Evolutionary conservation across 257 asterid species (phyloP).

Genomic region (Paulownia fortunei): DNA sequence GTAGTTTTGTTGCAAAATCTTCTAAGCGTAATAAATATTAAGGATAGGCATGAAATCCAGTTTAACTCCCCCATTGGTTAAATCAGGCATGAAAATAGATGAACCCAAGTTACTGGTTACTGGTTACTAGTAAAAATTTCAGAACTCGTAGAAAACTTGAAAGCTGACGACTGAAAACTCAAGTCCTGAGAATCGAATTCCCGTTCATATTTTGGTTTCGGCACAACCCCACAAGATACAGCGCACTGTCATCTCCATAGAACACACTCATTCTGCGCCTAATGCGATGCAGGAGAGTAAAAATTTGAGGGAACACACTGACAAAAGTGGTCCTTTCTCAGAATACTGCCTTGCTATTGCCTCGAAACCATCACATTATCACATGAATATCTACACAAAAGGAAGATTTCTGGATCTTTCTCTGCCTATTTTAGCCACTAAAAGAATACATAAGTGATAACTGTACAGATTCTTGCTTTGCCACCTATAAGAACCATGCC

Average conservation of each 20-base stretch:
- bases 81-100: too few species aligned
- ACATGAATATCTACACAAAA: constrained; percentile 9
- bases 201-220: background rate
- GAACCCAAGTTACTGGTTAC: too few species aligned
- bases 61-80: too few species aligned
- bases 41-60: too few species aligned
- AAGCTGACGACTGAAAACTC: too few species aligned
- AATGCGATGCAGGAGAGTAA: background rate
- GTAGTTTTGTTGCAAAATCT: too few species aligned
- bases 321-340: background rate
- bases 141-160: too few species aligned
- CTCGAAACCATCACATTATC: constrained; percentile 24
- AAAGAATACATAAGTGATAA: constrained; percentile 38
- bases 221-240: background rate
- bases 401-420: too few species aligned
- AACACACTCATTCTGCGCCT: background rate
- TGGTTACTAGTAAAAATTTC: too few species aligned
- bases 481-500: constrained; percentile 43
- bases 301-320: background rate
- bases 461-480: constrained; percentile 58
- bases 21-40: too few species aligned
- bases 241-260: too few species aligned
- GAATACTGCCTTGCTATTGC: constrained; percentile 1
- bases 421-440: constrained; percentile 37
- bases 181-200: too few species aligned